A percentile compares a stretch with the other conserved stretches of the same genome.
Conservation (phyloP, 345 rosid species). For the Murraya paniculata region DNA sequence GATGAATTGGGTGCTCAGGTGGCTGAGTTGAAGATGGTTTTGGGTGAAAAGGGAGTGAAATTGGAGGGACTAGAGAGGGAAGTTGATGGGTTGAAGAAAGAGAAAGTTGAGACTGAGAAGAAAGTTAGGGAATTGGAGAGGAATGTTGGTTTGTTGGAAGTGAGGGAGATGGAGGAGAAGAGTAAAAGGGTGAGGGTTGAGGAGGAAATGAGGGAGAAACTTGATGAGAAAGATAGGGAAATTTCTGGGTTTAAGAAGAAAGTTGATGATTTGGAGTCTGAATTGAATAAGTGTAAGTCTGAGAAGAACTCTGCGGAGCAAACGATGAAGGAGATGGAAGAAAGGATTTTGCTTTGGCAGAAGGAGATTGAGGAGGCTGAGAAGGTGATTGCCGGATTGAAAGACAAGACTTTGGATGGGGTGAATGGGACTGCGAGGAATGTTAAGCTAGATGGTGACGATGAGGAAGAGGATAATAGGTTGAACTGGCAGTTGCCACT, state of each 20-base stretch:
- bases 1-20: constrained; percentile 49
- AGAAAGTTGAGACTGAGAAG: constrained; percentile 52
- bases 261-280: constrained; percentile 39
- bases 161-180: constrained; percentile 59
- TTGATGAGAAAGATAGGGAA: constrained; percentile 52
- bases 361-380: constrained; percentile 43
- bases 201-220: constrained; percentile 54
- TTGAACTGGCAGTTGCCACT: constrained; percentile 41
- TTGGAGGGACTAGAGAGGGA: constrained; percentile 44
- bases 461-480: constrained; percentile 22
- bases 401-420: constrained; percentile 36
- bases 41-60: constrained; percentile 42
- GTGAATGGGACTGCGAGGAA: constrained; percentile 28
- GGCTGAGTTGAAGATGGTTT: constrained; percentile 34
- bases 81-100: constrained; percentile 52
- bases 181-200: constrained; percentile 59
- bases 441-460: constrained; percentile 13
- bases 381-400: constrained; percentile 30
- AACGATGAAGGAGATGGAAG: constrained; percentile 32
- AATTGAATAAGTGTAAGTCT: constrained; percentile 34
- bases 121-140: constrained; percentile 70
- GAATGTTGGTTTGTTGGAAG: constrained; percentile 54
- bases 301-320: constrained; percentile 38
- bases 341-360: constrained; percentile 36
- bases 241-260: constrained; percentile 37